Evolutionary conservation across 2,329 filamentous ascomycete genomes (phyloP), one percentile per base, ranked within the genome.

Genomic region (Fusarium newnesense): DNA sequence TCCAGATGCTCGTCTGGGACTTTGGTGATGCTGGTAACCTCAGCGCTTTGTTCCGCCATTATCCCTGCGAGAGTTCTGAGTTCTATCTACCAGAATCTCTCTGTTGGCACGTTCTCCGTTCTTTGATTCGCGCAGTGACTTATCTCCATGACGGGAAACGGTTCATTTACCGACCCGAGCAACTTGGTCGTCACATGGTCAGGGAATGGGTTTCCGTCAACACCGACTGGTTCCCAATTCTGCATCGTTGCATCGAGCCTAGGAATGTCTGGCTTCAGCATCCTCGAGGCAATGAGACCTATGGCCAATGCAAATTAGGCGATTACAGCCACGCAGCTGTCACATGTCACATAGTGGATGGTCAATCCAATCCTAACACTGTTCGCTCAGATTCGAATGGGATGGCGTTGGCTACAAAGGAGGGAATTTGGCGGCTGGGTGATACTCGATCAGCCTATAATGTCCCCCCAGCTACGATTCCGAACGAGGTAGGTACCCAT

Each of bases 101-200:
- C 18, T 87, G 87, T 70, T 90, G 88, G 88, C 87, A 90, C 73
- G 87, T 90, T 13, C 80, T 87, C 18, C 76, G 81, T 16, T 85
- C 84, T 12, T 77, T 89, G 52, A 78, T 86, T 19, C 81, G 82
- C n/a, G 87, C 86, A 5, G 81, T 89, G 43, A 78, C 84, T 36
- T 89, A 85, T 82, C 78, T 90, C 26, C 88, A 90, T 75, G 83
- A 87, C 49, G 88, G 88, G 21, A 78, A 80, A 59, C 77, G 78
- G 9, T 72, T 80, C 18, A 69, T 74, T 34, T 66, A 77, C 42
- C 53, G 60, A 42, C 36, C 65, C 6, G 36, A 65, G 15, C 28
- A 57, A 4, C 46, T 36, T 10, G 52, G 65, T 36, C 59, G 58
- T 2, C 21, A 16, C 19, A 11, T 36, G 30, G 21, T 16, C 7